phyloP scores from a whole-genome alignment of 2,329 filamentous ascomycete genomes.

The Lojkania enalia region DNA sequence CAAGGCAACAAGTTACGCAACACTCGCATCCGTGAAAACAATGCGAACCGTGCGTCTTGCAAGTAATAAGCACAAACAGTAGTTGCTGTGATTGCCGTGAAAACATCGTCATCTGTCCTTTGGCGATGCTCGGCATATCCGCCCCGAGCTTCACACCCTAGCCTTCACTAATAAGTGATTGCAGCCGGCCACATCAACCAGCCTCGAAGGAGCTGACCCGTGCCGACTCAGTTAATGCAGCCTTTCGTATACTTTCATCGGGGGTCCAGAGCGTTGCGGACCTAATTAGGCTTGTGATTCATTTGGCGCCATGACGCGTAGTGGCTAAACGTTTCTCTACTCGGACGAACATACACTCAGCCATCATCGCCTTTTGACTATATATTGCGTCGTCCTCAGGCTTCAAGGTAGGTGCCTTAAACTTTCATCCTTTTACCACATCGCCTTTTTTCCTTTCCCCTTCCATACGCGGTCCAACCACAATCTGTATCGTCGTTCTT shows the following conservation, averaged over 20 bases:
- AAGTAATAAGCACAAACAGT: too few species aligned
- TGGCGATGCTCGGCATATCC: background rate
- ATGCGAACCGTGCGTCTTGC: too few species aligned
- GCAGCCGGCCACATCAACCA: conserved; percentile 14
- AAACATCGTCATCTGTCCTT: too few species aligned
- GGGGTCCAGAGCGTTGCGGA: conserved; percentile 11
- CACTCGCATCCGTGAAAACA: background rate
- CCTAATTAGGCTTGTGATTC: conserved; percentile 29
- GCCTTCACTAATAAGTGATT: conserved; percentile 19
- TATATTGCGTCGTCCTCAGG: conserved; percentile 33
- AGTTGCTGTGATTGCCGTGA: too few species aligned
- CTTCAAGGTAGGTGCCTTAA: conserved; percentile 15
- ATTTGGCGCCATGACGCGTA: conserved; percentile 29
- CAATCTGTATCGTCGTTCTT: background rate
- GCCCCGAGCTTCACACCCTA: conserved; percentile 6
- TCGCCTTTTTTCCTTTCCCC: conserved; percentile 2
- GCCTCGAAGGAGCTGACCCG: conserved; percentile 25
- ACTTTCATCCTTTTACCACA: conserved; percentile 6
- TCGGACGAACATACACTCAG: background rate
- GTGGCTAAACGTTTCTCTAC: conserved; percentile 15
- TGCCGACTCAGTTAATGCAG: conserved; percentile 20
- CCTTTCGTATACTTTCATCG: conserved; percentile 29
- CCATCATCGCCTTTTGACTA: conserved; percentile 1
- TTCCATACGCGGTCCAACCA: background rate
- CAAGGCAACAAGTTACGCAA: conserved; percentile 5